These are phyloP conservation scores for Globisporangium apiculatum DNA, from an alignment of 352 stramenopile species.

Conservation along the genomic window DNA sequence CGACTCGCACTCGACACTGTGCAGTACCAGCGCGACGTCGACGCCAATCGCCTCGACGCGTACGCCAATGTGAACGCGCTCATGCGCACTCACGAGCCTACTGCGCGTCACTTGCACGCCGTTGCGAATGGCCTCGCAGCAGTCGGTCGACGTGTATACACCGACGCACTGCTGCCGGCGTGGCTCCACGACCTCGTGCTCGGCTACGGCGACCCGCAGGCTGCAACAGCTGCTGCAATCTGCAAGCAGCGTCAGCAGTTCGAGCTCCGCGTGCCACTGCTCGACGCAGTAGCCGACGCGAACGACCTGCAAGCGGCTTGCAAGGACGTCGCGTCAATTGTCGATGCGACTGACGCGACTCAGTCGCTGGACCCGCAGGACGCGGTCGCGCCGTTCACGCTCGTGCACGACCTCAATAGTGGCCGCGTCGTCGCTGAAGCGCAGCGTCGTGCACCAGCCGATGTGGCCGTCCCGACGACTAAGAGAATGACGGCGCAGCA, in stretches of 20 bases:
- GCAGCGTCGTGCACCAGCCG: constrained; percentile 11
- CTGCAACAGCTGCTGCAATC: constrained; percentile 69
- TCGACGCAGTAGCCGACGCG: constrained; percentile 37
- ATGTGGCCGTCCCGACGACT: constrained; percentile 27
- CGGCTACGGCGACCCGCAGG: constrained; percentile 87
- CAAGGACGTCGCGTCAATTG: constrained; percentile 13
- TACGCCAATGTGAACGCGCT: constrained; percentile 94
- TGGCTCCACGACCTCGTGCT: constrained; percentile 95
- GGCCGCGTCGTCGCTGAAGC: constrained; percentile 30
- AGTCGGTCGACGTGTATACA: constrained; percentile 28
- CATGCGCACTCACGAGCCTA: constrained; percentile 36
- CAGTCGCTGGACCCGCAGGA: constrained; percentile 25
- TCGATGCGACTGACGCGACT: constrained; percentile 28
- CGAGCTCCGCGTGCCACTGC: constrained; percentile 26
- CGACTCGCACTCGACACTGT: constrained; percentile 87
- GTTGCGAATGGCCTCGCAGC: no score
- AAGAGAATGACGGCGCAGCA: constrained; percentile 46
- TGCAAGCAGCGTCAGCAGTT: constrained; percentile 33
- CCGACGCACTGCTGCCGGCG: constrained; percentile 59
- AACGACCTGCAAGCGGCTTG: constrained; percentile 41
- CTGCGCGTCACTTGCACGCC: no score
- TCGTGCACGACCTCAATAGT: constrained; percentile 27
- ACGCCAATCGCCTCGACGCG: constrained; percentile 37
- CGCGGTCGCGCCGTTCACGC: constrained; percentile 41
- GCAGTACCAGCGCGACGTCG: constrained; percentile 93